A percentile compares a stretch with the other conserved stretches of the same genome.
Conservation (phyloP, 2,329 filamentous ascomycete genomes). For the Sporothrix dimorphospora region DNA sequence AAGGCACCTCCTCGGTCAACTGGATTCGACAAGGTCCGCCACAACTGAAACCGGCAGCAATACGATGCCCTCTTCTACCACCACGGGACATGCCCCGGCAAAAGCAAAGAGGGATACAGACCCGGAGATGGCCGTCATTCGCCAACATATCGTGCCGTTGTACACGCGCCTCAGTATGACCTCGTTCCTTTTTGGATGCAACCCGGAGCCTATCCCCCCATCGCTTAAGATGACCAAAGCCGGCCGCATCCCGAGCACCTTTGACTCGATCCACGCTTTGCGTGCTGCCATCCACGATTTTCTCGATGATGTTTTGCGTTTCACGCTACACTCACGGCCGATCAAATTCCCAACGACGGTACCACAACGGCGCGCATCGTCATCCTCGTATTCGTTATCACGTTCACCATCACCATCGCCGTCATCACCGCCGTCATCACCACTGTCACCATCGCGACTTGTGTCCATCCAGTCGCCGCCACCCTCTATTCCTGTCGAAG, state of each 20-base stretch:
- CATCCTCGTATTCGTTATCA: background rate
- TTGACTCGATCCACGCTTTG: background rate
- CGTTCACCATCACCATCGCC: background rate
- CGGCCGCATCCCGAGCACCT: background rate
- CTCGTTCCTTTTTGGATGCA: background rate
- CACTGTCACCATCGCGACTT: background rate
- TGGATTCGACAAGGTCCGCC: constrained; percentile 32
- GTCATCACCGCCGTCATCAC: background rate
- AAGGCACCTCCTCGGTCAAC: constrained; percentile 45
- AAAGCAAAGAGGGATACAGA: background rate
- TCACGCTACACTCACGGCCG: background rate
- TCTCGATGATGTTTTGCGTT: background rate
- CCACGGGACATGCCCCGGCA: background rate
- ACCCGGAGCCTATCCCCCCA: background rate
- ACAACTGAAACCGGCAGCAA: background rate
- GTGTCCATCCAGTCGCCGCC: background rate
- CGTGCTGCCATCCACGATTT: background rate
- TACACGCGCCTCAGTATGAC: background rate
- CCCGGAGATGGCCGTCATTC: background rate
- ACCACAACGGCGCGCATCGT: background rate
- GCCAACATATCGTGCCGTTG: background rate
- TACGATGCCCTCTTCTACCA: background rate
- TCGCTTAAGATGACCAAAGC: background rate
- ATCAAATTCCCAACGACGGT: background rate
- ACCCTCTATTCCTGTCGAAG: background rate